These are phyloP conservation scores for Boletus huronensis DNA, from an alignment of 768 basidiomycete genomes.

Conservation along the genomic window DNA sequence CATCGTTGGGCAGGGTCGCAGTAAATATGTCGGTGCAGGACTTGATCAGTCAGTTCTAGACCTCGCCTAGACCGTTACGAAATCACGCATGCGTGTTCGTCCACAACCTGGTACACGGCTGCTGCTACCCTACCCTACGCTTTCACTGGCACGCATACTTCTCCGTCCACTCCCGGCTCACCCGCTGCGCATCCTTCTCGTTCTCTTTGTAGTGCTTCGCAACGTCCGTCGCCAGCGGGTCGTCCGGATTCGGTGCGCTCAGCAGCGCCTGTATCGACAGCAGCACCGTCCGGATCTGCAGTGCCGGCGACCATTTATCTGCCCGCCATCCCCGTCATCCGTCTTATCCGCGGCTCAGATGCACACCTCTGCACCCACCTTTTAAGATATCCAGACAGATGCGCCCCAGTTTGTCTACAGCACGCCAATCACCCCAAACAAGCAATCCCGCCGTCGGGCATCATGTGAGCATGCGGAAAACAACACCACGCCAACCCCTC, in stretches of 20 bases:
- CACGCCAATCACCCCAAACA: neutral
- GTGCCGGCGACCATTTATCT: constrained; percentile 99
- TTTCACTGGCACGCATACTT: constrained; percentile 60
- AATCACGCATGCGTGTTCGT: constrained; percentile 7
- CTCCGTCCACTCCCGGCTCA: constrained; percentile 94
- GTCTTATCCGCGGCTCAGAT: neutral
- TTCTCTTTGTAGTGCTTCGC: constrained; percentile 99
- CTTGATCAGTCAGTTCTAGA: constrained; percentile 22
- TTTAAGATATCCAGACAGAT: constrained; percentile 99
- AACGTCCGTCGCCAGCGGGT: constrained; percentile 90
- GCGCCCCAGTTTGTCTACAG: constrained; percentile 90
- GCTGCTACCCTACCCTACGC: no score
- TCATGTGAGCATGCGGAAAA: constrained; percentile 22
- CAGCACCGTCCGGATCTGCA: constrained; percentile 97
- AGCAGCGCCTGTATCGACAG: constrained; percentile 96
- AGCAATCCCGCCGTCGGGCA: constrained; percentile 11
- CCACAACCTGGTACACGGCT: no score
- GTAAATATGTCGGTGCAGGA: constrained; percentile 12
- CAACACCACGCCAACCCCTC: constrained; percentile 11
- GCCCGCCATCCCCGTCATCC: neutral
- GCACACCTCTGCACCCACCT: constrained; percentile 47
- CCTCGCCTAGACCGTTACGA: constrained; percentile 22
- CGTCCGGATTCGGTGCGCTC: constrained; percentile 94
- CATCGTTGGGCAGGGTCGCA: constrained; percentile 7
- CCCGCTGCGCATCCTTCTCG: constrained; percentile 87